These are phyloP conservation scores for Cadophora luteo-olivacea DNA, from an alignment of 2,329 filamentous ascomycete genomes.

Conservation along the genomic window DNA sequence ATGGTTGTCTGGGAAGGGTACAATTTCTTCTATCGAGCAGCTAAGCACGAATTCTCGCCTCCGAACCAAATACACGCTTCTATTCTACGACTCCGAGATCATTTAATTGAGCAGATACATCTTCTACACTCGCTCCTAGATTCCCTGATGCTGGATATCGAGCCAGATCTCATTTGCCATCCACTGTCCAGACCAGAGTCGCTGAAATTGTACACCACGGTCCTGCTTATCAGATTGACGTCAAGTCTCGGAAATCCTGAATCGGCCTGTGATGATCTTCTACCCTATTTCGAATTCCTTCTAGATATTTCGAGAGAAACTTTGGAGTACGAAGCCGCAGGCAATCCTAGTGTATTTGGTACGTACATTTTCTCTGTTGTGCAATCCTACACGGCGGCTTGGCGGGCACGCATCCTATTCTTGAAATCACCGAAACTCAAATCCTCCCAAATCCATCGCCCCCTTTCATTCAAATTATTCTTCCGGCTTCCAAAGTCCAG, in stretches of 20 bases:
- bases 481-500: background rate
- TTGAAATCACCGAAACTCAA: background rate
- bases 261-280: constrained; percentile 27
- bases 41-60: constrained; percentile 45
- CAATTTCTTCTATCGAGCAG: constrained; percentile 42
- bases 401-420: background rate
- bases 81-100: constrained; percentile 22
- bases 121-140: constrained; percentile 25
- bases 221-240: constrained; percentile 26
- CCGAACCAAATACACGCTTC: constrained; percentile 23
- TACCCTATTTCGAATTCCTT: constrained; percentile 62
- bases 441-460: background rate
- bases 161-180: constrained; percentile 50
- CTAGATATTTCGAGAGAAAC: constrained; percentile 54
- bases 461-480: background rate
- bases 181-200: constrained; percentile 28
- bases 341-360: constrained; percentile 22
- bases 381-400: background rate
- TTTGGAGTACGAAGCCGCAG: constrained; percentile 45
- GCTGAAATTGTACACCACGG: constrained; percentile 25
- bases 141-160: constrained; percentile 56
- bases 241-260: constrained; percentile 28
- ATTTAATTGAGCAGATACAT: constrained; percentile 30
- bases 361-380: background rate
- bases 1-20: constrained; percentile 48